Conservation (phyloP, 2,329 filamentous ascomycete genomes). For the Cercospora zeae-maydis region DNA sequence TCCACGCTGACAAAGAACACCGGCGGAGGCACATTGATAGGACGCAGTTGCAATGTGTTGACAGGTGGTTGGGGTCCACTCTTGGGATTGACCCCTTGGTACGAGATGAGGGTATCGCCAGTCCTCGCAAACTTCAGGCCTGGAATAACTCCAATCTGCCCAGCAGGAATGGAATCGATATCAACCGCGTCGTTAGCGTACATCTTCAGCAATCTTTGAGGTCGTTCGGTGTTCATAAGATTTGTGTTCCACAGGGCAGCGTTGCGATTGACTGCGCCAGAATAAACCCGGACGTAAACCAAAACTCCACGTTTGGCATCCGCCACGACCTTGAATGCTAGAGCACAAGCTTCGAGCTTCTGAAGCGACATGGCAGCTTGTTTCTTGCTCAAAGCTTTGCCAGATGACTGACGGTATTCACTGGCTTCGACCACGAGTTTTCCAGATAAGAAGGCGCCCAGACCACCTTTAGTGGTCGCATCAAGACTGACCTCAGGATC, state of each 20-base stretch:
- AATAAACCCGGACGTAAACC: conserved; percentile 89
- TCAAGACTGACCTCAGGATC: conserved; percentile 73
- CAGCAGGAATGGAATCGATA: conserved; percentile 72
- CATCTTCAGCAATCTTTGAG: conserved; percentile 79
- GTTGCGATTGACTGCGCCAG: conserved; percentile 72
- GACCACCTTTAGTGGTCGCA: conserved; percentile 47
- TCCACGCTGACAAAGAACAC: conserved; percentile 97
- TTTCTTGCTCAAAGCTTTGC: conserved; percentile 41
- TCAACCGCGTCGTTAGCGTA: conserved; percentile 85
- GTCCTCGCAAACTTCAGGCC: conserved; percentile 89
- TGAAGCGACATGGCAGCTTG: conserved; percentile 42
- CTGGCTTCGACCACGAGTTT: conserved; percentile 25
- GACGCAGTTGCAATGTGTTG: conserved; percentile 74
- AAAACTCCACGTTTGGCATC: conserved; percentile 81
- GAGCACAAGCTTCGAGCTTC: conserved; percentile 65
- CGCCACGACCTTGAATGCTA: conserved; percentile 90
- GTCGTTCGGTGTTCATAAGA: conserved; percentile 71
- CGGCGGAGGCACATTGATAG: conserved; percentile 84
- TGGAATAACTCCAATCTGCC: conserved; percentile 90
- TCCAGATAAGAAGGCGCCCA: conserved; percentile 47
- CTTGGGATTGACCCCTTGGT: conserved; percentile 58
- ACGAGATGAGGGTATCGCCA: conserved; percentile 83
- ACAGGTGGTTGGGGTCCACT: conserved; percentile 65
- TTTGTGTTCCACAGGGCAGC: conserved; percentile 82
- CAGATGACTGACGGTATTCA: conserved; percentile 35